Evolutionary conservation across 306 rosid species (phyloP), one percentile per base, ranked within the genome.

Genomic region (Dalbergia cultrata): DNA sequence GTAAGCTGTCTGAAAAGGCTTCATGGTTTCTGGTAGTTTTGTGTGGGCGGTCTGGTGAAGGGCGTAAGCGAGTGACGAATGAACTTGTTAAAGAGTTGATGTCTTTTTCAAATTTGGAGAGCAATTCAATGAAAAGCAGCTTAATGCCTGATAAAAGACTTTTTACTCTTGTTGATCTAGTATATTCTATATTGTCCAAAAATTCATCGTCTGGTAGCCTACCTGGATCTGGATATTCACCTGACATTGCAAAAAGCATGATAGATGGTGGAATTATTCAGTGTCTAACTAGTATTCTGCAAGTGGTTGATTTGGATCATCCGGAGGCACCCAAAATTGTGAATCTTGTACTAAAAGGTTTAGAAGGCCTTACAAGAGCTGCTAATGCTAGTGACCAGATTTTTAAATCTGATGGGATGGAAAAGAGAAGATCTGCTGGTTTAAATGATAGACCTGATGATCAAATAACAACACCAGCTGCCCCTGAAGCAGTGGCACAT

Each of bases 161-260:
- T 57, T 92, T 89, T 83, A 90, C 91, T 41, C 89, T 90, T 78
- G 91, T 90, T 85, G 97, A 95, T 74, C 88, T 95, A 80, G 98
- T 89, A 22, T 88, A 91, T 84, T 93, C 98, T 80, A 91, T 95
- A 80, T 82, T 95, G 86, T 93, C 94, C 12, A 95, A 95, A 84
- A 95, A 95, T 82, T 90, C 97, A 6, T 90, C 97, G 52, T 93
- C 99, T 64, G 90, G 89, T 84, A 93, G 89, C 90, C 80, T 93
- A 69, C 97, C 98, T 58, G 98, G 98, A 79, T 91, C 97, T 81
- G 98, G 97, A 41, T 93, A 91, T 82, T 95, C 99, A 59, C 97
- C 97, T 12, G 99, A 95, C 78, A 90, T 95, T 67, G 99, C 99
- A 63, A 95, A 90, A 89, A 91, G 96, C 87, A 91, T 96, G 98